These are phyloP conservation scores for Termitomyces bulborhizus DNA, from an alignment of 768 basidiomycete species.

Conservation along the genomic window DNA sequence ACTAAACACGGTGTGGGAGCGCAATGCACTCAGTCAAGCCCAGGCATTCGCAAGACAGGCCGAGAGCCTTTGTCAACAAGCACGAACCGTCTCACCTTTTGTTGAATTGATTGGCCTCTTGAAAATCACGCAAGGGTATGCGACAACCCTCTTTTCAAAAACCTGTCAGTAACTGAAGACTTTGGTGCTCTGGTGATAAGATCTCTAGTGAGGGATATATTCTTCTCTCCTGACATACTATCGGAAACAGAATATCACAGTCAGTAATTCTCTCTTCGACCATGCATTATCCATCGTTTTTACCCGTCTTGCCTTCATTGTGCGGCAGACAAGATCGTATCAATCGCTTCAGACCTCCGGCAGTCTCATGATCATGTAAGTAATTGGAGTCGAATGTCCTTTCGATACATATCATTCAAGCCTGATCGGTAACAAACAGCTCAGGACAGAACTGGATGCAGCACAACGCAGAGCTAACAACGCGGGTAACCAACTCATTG, in stretches of 20 bases:
- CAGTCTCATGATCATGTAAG: slow-evolving; percentile 28
- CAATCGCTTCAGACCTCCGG: slow-evolving; percentile 28
- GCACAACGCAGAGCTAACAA: slow-evolving; percentile 23
- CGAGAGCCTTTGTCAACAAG: slow-evolving; percentile 31
- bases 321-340: slow-evolving; percentile 31
- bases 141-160: neutral
- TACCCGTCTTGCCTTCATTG: neutral
- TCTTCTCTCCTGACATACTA: slow-evolving; percentile 35
- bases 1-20: slow-evolving; percentile 36
- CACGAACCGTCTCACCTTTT: slow-evolving; percentile 26
- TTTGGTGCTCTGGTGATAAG: slow-evolving; percentile 14
- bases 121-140: slow-evolving; percentile 33
- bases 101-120: slow-evolving; percentile 32
- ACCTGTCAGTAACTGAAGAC: neutral
- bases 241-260: slow-evolving; percentile 37
- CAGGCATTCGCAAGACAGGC: slow-evolving; percentile 29
- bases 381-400: neutral
- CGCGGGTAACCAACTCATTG: slow-evolving; percentile 22
- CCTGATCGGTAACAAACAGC: slow-evolving; percentile 13
- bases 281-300: neutral
- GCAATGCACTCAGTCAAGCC: slow-evolving; percentile 30
- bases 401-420: neutral
- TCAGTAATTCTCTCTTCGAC: slow-evolving; percentile 14
- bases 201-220: slow-evolving; percentile 31
- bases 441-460: slow-evolving; percentile 25